Evolutionary conservation across 2,329 filamentous ascomycete genomes (phyloP), one percentile per base, ranked within the genome.

Genomic region (Aspergillus fumigatiaffinis): DNA sequence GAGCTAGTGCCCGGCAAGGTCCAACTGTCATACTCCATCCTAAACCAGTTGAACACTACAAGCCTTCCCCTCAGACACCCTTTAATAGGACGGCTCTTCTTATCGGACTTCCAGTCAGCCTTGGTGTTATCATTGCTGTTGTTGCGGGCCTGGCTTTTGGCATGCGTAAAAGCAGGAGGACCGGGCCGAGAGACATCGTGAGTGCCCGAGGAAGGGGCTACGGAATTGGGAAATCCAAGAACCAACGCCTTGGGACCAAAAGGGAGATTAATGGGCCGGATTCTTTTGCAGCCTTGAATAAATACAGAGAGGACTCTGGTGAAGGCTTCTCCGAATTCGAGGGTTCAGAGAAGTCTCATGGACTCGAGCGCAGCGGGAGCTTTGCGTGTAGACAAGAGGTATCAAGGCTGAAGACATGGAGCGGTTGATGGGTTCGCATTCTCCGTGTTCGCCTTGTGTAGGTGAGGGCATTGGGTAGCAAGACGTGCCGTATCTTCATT

Each of bases 51-150:
- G 58, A 68, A 26, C 75, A 77, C 59, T 69, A 71, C 60, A 61
- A 66, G 38, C 68, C 73, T 23, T 68, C 73, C 1, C 69, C 71
- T 3, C 63, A 60, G 23, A 61, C 62, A 12, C 61, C 62, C 10
- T 64, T 64, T 42, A 71, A 67, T 44, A 74, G 72, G 47, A 51
- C 71, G 3, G 75, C 71, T 8, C 64, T 79, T n/a, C 64, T 68
- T 51, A 71, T 79, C 51, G 77, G 77, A 17, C 61, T 80, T 6
- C 77, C 77, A 0, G 65, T 79, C 23, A 68, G 67, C 14, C 62
- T 79, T 8, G 69, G 66, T 21, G 68, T 74, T 51, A 61, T 78
- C 20, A 51, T 74, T 17, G 35, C 74, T 17, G 69, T 78, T 35
- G 61, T 74, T 14, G 57, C 68, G n/a, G 74, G 71, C 2, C 59